Percentiles rank a stretch among this genome's conserved stretches.
Conservation (phyloP, 495 filamentous ascomycete genomes). For the Lasiosphaeria ovina region DNA sequence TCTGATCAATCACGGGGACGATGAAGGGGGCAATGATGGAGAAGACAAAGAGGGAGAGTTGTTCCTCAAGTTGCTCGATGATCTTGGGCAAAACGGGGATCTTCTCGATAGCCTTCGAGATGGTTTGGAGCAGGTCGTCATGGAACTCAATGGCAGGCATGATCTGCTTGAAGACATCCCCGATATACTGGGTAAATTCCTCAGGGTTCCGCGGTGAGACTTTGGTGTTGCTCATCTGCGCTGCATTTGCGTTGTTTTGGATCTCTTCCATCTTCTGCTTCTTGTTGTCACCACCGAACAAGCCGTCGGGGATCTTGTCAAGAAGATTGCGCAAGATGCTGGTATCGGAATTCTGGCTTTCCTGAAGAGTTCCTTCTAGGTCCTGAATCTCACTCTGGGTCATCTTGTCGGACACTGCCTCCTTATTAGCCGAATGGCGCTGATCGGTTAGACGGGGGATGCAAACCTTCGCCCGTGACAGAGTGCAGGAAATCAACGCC, state of each 20-base stretch:
- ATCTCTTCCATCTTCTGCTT: conserved; percentile 65
- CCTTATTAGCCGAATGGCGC: conserved; percentile 12
- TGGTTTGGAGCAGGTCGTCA: conserved; percentile 76
- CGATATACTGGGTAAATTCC: conserved; percentile 65
- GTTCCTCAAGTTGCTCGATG: conserved; percentile 74
- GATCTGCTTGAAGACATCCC: conserved; percentile 67
- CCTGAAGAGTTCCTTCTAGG: conserved; percentile 70
- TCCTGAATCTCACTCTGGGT: conserved; percentile 82
- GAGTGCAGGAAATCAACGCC: conserved; percentile 85
- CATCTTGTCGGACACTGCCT: conserved; percentile 71
- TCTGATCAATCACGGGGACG: conserved; percentile 78
- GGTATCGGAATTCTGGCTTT: conserved; percentile 54
- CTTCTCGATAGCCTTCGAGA: conserved; percentile 71
- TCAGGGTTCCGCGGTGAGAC: conserved; percentile 73
- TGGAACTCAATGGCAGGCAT: conserved; percentile 87
- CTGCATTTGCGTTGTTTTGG: conserved; percentile 63
- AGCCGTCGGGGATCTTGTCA: conserved; percentile 69
- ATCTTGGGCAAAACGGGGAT: conserved; percentile 78
- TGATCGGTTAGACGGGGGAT: not conserved
- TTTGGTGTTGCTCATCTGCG: conserved; percentile 61
- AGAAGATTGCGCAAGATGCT: conserved; percentile 74
- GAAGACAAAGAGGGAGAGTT: conserved; percentile 83
- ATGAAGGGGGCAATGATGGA: conserved; percentile 81
- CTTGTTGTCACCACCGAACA: conserved; percentile 69
- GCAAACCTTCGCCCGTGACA: conserved; percentile 70